Base-by-base conservation (phyloP, 805 yeast species). In the Lachancea nothofagi region DNA sequence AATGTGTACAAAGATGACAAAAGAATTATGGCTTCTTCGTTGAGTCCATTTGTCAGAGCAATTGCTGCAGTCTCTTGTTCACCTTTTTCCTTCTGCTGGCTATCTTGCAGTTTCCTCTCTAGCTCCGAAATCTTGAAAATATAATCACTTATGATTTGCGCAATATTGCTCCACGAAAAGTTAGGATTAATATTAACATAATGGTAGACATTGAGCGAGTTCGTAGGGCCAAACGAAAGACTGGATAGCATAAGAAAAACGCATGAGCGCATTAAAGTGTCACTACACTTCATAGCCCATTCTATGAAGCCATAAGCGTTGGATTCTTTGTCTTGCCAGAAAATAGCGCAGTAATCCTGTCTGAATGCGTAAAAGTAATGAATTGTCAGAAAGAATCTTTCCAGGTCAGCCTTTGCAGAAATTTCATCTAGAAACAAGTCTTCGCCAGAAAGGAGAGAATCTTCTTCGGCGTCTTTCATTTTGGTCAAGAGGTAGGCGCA, bases 261-360 rank as follows among this genome's bases (percentile, higher is more conserved):
- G 0, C 95, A 75, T 0, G 97, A 83, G 37, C 86, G 75, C 66
- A 88, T 85, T 35, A 87, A 67, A 7, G 90, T 80, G 12, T 86
- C 86, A 45, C 80, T 87, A 51, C 84, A 79, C 43, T 77, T 78
- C 2, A 93, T 70, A 0, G 95, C 94, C 97, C 97, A 93, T 40
- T 75, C 76, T 29, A 90, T 67, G 48, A 93, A 89, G 0, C 96
- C 97, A 53, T 76, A 71, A 2, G 86, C 67, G 42, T 79, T 78
- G 10, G 81, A 74, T 38, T 73, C 78, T 14, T 74, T 66, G 46
- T 82, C 85, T 9, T 61, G 57, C 95, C 96, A 89, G 53, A 85
- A 83, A 9, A 65, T 62, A 1, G 69, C 53, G 10, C 83, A 73
- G 6, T 80, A 62, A 1, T 72, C 71, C 1, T 80, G 77, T 41